Evolutionary conservation across 2,329 filamentous ascomycete species (phyloP), one percentile per base, ranked within the genome.

Genomic region (Apiospora sp.): DNA sequence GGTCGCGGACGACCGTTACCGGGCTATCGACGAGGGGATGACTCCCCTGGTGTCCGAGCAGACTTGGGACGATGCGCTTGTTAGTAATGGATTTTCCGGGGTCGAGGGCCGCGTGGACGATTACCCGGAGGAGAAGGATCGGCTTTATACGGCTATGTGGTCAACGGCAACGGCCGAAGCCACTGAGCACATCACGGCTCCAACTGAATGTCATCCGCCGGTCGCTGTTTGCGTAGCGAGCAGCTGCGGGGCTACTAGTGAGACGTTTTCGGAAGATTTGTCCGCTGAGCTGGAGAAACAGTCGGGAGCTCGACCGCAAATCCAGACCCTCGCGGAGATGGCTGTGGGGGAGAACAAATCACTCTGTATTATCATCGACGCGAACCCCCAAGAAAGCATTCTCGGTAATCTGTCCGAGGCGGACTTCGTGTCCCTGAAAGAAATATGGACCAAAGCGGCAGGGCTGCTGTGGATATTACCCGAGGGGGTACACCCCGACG

Each of bases 91-190:
- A 1, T 72, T 72, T n/a, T 30, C 64, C 22, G 71, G 71, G 1
- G 41, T 46, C n/a, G 74, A 44, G 54, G 54, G 24, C 30, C 54
- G 54, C 2, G 54, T 61, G 14, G 24, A 61, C 30, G 54, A 61
- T 61, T 61, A 61, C 54, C 54, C 30, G 24, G n/a, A 37, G 22
- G 54, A 61, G n/a, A 27, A 14, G n/a, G 54, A 61, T 13, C n/a
- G 16, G 6, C 10, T 30, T 5, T 30, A 27, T 14, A 37, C 22
- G 14, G 54, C 54, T 12, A 27, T 61, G 54, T 61, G 54, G 54
- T 61, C 54, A 14, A n/a, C 54, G 22, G 30, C 24, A 34, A 22
- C 22, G 44, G 44, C 44, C 44, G 16, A 48, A 16, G 6, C 44
- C 22, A 22, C 44, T 8, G 37, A 37, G 37, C 2, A 37, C 37